A percentile compares a stretch with the other conserved stretches of the same genome.
Evolutionary conservation across 2,329 filamentous ascomycete genomes (phyloP).

Genomic region (Fusarium pseudonygamai): DNA sequence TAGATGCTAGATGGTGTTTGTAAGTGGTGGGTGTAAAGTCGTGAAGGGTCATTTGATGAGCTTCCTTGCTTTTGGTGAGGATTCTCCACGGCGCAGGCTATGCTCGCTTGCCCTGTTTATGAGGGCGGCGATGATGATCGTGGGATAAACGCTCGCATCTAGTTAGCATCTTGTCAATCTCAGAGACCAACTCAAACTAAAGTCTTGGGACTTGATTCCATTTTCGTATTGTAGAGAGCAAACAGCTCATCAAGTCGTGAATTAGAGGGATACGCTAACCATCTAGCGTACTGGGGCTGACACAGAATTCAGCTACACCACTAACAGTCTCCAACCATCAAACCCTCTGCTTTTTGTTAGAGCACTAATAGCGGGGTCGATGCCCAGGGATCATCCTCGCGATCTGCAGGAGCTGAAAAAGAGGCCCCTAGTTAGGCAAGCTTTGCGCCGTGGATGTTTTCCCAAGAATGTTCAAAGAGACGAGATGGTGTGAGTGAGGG

Average conservation of each 20-base stretch:
- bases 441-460: conserved; percentile 2
- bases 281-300: conserved; percentile 27
- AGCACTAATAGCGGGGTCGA: not conserved
- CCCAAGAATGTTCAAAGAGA: not conserved
- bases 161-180: not conserved
- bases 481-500: not conserved
- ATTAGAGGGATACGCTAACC: conserved; percentile 17
- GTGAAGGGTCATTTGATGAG: not conserved
- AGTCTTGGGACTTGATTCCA: not conserved
- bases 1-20: not conserved
- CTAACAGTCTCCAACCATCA: not conserved
- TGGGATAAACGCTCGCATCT: not conserved
- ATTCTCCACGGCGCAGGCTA: not conserved
- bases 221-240: not conserved
- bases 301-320: not conserved
- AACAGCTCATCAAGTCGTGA: not conserved
- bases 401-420: conserved; percentile 30
- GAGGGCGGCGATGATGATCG: not conserved
- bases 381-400: conserved; percentile 5
- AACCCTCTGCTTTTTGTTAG: rapidly evolving
- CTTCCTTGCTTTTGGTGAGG: not conserved
- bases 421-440: conserved; percentile 6
- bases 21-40: not conserved
- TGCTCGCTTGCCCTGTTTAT: not conserved
- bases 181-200: not conserved